These are phyloP conservation scores for Breviolum minutum DNA, from an alignment of 73 alveolate species.

Conservation along the genomic window DNA sequence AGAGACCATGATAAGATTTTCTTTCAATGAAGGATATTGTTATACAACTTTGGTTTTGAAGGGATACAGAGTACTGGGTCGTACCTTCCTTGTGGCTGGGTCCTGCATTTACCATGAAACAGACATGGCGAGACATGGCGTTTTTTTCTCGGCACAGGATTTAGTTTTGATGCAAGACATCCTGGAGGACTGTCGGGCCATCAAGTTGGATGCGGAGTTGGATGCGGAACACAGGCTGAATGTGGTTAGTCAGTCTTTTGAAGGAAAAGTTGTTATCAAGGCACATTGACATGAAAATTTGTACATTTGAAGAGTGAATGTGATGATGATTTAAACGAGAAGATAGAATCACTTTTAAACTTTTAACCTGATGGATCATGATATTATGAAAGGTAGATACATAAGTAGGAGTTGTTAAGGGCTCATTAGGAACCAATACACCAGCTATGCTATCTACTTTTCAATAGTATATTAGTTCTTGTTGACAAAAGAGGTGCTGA, in stretches of 20 bases:
- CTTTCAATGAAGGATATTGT: no score
- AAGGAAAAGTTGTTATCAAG: background rate
- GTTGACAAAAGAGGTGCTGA: no score
- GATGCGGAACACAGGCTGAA: background rate
- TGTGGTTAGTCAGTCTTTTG: no score
- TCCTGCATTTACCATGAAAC: background rate
- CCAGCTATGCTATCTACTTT: no score
- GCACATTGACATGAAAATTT: background rate
- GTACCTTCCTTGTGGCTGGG: background rate
- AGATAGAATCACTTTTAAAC: background rate
- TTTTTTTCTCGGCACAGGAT: background rate
- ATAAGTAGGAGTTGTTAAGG: no score
- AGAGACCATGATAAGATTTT: no score
- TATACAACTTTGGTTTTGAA: background rate
- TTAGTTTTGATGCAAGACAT: slow-evolving; percentile 20
- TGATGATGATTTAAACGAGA: background rate
- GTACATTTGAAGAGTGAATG: background rate
- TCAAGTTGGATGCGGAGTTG: background rate
- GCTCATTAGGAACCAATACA: no score
- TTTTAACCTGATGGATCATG: no score
- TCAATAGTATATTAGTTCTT: no score
- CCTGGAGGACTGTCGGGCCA: background rate
- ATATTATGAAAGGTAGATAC: no score
- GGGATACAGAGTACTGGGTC: background rate
- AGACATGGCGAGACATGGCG: background rate